phyloP scores from a whole-genome alignment of 2,329 filamentous ascomycete species.

The Waltergamsia citrina region DNA sequence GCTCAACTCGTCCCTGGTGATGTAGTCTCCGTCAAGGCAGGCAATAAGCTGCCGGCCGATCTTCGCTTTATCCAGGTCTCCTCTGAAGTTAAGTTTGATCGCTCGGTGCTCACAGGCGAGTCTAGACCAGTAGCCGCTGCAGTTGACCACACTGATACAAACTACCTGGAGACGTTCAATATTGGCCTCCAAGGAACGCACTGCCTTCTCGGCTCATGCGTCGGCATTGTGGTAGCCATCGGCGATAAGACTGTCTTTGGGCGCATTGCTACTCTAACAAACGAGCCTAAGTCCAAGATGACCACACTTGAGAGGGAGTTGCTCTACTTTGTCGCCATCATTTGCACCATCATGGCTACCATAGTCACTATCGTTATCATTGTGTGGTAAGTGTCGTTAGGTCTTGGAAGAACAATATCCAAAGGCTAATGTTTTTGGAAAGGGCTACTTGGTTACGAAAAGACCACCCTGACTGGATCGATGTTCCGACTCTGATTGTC shows the following conservation, averaged over 20 bases:
- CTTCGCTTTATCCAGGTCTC: constrained; percentile 61
- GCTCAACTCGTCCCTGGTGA: constrained; percentile 64
- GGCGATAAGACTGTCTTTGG: constrained; percentile 69
- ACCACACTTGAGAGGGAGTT: constrained; percentile 67
- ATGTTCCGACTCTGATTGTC: constrained; percentile 62
- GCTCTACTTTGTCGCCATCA: constrained; percentile 61
- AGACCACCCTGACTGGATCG: constrained; percentile 60
- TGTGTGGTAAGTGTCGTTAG: constrained; percentile 46
- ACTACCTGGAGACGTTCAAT: constrained; percentile 68
- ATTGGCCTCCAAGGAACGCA: constrained; percentile 76
- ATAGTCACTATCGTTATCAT: constrained; percentile 57
- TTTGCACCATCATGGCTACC: constrained; percentile 55
- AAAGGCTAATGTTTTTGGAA: neutral
- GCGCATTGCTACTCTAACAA: constrained; percentile 63
- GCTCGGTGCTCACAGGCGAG: constrained; percentile 63
- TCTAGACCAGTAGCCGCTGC: constrained; percentile 54
- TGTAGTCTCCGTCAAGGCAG: constrained; percentile 56
- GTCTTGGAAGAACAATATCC: neutral
- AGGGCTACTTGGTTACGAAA: constrained; percentile 63
- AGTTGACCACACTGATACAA: constrained; percentile 57
- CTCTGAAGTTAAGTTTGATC: constrained; percentile 62
- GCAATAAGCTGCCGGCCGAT: constrained; percentile 67
- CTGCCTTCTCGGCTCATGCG: constrained; percentile 58
- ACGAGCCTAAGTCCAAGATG: constrained; percentile 55
- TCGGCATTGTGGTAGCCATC: constrained; percentile 61